Percentiles rank a stretch among this genome's conserved stretches.
Conservation (phyloP, 108 stramenopile genomes). For the Schizochytrium sp. region DNA sequence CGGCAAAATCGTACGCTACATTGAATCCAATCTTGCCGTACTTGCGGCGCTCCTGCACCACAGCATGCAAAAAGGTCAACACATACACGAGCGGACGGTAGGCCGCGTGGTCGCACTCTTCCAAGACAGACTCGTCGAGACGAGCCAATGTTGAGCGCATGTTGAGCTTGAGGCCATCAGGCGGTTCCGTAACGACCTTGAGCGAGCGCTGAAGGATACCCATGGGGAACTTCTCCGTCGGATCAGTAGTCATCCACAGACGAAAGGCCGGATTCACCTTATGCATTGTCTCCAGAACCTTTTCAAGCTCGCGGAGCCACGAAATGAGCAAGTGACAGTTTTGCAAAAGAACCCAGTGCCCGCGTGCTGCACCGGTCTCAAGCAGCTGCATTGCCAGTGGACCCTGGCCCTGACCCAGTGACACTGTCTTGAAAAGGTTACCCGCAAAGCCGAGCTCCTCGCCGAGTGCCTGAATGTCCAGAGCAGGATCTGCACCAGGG, state of each 20-base stretch:
- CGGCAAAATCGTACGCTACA: conserved; percentile 63
- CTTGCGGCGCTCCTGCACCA: conserved; percentile 60
- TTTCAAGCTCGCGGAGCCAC: conserved; percentile 58
- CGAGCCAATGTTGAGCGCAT: conserved; percentile 52
- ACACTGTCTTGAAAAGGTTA: conserved; percentile 44
- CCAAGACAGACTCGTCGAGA: conserved; percentile 45
- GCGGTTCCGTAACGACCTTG: conserved; percentile 66
- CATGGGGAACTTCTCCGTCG: conserved; percentile 62
- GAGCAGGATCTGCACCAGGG: conserved; percentile 61
- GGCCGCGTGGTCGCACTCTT: conserved; percentile 61
- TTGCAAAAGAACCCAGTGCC: conserved; percentile 64
- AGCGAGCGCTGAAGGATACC: conserved; percentile 59
- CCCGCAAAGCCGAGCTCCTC: conserved; percentile 55
- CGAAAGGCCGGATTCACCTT: conserved; percentile 51
- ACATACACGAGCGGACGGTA: conserved; percentile 57
- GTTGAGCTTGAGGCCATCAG: conserved; percentile 64
- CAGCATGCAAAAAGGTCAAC: conserved; percentile 58
- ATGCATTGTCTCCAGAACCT: conserved; percentile 43
- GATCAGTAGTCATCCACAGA: conserved; percentile 65
- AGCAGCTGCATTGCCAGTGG: conserved; percentile 55
- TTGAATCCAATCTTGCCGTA: conserved; percentile 69
- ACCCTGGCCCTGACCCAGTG: conserved; percentile 61
- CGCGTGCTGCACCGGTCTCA: conserved; percentile 48
- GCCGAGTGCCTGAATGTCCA: conserved; percentile 52
- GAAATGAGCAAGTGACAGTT: conserved; percentile 60